Evolutionary conservation across 1,284 basidiomycete species (phyloP).

Genomic region (Porogramme epimiltina): DNA sequence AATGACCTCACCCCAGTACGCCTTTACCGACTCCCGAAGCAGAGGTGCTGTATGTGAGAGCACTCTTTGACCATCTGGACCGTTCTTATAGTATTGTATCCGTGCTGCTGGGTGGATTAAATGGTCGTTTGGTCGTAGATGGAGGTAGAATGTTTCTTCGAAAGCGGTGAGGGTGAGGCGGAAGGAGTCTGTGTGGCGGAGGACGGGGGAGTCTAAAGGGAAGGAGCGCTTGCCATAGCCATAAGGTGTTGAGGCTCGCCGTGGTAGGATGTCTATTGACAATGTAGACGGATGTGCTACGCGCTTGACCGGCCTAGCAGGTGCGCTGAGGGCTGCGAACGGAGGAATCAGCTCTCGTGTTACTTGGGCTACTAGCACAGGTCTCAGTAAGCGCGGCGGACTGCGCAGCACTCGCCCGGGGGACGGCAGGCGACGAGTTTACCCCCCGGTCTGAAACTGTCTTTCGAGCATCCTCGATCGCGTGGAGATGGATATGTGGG

Average conservation of each 20-base stretch:
- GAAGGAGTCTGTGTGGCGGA: constrained; percentile 65
- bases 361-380: neutral
- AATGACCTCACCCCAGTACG: constrained; percentile 74
- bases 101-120: constrained; percentile 78
- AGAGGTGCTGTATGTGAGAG: constrained; percentile 53
- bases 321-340: constrained; percentile 37
- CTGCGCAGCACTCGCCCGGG: neutral
- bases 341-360: neutral
- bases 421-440: neutral
- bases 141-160: constrained; percentile 62
- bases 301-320: constrained; percentile 57
- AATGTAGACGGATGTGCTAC: constrained; percentile 59
- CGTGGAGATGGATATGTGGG: too few relatives aligned
- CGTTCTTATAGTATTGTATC: constrained; percentile 58
- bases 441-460: too few relatives aligned
- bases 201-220: constrained; percentile 39
- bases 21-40: constrained; percentile 54
- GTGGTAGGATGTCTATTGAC: constrained; percentile 68
- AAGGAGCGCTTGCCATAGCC: constrained; percentile 37
- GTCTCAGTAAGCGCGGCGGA: too few relatives aligned
- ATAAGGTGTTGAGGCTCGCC: constrained; percentile 35
- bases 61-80: constrained; percentile 47
- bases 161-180: constrained; percentile 67
- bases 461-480: too few relatives aligned
- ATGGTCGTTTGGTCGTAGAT: constrained; percentile 74